Percentiles rank a stretch among this genome's conserved stretches.
Conservation (phyloP, 306 rosid species). For the Fragaria iinumae region DNA sequence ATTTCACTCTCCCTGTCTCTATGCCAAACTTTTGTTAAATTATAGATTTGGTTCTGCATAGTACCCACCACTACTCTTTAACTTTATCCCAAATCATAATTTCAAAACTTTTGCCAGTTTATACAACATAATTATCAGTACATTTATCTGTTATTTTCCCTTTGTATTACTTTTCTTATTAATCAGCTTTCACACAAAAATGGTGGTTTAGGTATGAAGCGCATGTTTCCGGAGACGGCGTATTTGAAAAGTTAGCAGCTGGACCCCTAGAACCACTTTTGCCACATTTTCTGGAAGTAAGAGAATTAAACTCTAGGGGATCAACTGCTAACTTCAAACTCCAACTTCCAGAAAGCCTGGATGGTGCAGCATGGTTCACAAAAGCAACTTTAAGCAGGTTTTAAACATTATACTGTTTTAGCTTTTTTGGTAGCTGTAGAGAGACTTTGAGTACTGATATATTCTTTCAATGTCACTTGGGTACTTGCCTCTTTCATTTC, state of each 20-base stretch:
- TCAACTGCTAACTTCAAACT: slow-evolving; percentile 58
- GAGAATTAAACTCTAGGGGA: slow-evolving; percentile 52
- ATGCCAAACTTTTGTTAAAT: not conserved
- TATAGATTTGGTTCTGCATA: not conserved
- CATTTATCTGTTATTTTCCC: not conserved
- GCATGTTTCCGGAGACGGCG: slow-evolving; percentile 45
- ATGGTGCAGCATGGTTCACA: slow-evolving; percentile 72
- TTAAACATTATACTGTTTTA: slow-evolving; percentile 20
- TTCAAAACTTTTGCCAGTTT: not conserved
- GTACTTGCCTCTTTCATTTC: slow-evolving; percentile 16
- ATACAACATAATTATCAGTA: not conserved
- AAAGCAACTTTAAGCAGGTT: slow-evolving; percentile 81
- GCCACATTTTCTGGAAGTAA: slow-evolving; percentile 64
- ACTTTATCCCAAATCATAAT: not conserved
- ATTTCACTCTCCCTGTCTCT: not conserved
- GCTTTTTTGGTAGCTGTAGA: not conserved
- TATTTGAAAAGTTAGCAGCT: slow-evolving; percentile 49
- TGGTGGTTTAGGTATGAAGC: slow-evolving; percentile 64
- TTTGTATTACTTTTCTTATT: not conserved
- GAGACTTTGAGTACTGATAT: not conserved
- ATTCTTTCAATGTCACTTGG: not conserved
- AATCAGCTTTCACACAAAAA: not conserved
- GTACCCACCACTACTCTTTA: not conserved
- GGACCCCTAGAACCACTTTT: slow-evolving; percentile 66
- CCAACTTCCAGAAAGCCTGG: slow-evolving; percentile 49